A percentile compares a stretch with the other conserved stretches of the same genome.
phyloP scores from a whole-genome alignment of 352 stramenopile species.

The Globisporangium cylindrosporum region DNA sequence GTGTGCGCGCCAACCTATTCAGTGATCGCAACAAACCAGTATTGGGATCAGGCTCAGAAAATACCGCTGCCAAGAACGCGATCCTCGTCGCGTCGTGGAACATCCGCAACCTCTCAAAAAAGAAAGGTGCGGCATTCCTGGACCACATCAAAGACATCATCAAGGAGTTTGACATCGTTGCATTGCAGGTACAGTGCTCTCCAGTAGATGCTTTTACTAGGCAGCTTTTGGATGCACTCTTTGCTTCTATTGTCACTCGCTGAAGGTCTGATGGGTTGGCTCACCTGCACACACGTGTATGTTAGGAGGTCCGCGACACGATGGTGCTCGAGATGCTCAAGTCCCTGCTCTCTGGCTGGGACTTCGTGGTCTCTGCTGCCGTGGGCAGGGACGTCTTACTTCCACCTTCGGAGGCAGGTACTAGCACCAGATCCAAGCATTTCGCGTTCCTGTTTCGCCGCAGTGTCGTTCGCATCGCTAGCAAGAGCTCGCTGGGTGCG shows the following conservation, averaged over 20 bases:
- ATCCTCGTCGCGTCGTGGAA: conserved; percentile 71
- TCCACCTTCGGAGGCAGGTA: too few relatives aligned
- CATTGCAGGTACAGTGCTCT: conserved; percentile 32
- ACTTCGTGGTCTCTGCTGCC: conserved; percentile 48
- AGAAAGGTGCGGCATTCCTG: conserved; percentile 34
- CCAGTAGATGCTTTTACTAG: too few relatives aligned
- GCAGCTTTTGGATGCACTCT: too few relatives aligned
- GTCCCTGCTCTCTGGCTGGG: conserved; percentile 51
- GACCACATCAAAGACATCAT: conserved; percentile 49
- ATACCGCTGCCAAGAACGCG: neutral
- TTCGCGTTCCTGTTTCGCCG: conserved; percentile 62
- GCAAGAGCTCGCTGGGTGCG: conserved; percentile 25
- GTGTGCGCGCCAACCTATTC: conserved; percentile 39
- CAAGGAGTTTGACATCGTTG: conserved; percentile 63
- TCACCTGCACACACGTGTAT: neutral
- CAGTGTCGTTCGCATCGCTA: conserved; percentile 22
- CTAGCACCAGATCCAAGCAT: conserved; percentile 27
- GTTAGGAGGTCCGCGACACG: conserved; percentile 56
- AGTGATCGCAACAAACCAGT: neutral
- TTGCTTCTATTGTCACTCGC: too few relatives aligned
- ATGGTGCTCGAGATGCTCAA: conserved; percentile 61
- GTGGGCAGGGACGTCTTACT: conserved; percentile 20
- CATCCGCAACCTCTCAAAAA: conserved; percentile 64
- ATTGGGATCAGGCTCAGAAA: neutral
- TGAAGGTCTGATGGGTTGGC: neutral